These are phyloP conservation scores for Dictyostelium intermedium DNA, from an alignment of 78 protist genomes.

Conservation along the genomic window DNA sequence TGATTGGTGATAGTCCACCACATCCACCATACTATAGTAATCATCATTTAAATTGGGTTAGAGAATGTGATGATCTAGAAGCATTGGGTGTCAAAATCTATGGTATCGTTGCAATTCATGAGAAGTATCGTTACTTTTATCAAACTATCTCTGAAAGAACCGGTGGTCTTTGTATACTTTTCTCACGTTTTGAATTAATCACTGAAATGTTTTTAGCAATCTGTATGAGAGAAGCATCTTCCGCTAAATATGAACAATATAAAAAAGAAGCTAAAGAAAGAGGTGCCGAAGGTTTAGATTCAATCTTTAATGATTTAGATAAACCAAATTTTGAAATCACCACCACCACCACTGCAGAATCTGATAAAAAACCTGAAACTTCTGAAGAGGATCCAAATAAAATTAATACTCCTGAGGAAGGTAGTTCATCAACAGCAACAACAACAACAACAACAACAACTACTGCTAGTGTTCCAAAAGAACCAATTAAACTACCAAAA, in stretches of 20 bases:
- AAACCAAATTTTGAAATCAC: constrained; percentile 34
- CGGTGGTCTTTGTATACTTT: constrained; percentile 48
- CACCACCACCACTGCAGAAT: neutral
- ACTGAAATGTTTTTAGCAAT: constrained; percentile 82
- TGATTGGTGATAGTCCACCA: constrained; percentile 80
- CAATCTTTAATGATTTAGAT: constrained; percentile 49
- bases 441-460: constrained; percentile 2
- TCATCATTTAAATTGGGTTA: constrained; percentile 61
- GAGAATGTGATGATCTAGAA: constrained; percentile 45
- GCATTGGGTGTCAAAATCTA: constrained; percentile 67
- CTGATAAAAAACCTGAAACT: neutral
- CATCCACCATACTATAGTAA: constrained; percentile 65
- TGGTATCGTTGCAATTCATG: constrained; percentile 70
- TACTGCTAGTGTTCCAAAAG: neutral
- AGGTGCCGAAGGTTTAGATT: constrained; percentile 21
- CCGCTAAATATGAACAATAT: constrained; percentile 49
- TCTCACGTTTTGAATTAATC: constrained; percentile 58
- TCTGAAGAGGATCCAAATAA: neutral
- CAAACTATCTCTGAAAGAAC: constrained; percentile 66
- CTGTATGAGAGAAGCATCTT: constrained; percentile 73
- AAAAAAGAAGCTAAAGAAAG: constrained; percentile 39
- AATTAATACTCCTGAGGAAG: neutral
- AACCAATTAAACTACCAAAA: neutral
- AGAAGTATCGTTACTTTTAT: constrained; percentile 46
- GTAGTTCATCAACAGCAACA: neutral